Evolutionary conservation across 202 grass and related monocot species (phyloP), one percentile per base, ranked within the genome.

Genomic region (Panicum hallii): DNA sequence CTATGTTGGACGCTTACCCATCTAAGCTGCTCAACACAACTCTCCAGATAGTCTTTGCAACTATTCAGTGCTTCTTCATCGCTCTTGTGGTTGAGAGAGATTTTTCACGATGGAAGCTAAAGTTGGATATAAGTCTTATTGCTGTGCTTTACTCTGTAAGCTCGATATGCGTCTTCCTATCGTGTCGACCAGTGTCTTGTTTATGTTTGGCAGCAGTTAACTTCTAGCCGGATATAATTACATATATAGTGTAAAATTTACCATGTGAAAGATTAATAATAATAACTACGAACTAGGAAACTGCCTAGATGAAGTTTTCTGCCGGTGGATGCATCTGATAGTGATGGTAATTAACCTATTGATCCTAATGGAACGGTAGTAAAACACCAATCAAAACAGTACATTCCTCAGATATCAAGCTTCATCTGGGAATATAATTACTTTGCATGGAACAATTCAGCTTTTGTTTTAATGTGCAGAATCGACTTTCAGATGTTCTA

Each of bases 91-190:
- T 75, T 8, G 82, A 88, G 67, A 90, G 87, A 72, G 80, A 94
- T 61, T 86, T 94, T 20, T 94, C 89, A 7, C 36, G 43, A 10
- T 94, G 89, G 89, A 90, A 90, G 20, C 23, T 94, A 56, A 42
- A 69, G 0, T 60, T 88, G 23, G 78, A 88, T 19, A 11, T 81
- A 13, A 53, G 49, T 47, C 85, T 88, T 41, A 11, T 84, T 46
- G 68, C 92, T n/a, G 56, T 81, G 6, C 2, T 88, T 11, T 90
- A 92, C 36, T 72, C 26, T 11, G 90, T 94, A 86, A 80, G 86
- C 82, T 43, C 6, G 36, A 16, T 65, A 15, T 79, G 15, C 16
- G 3, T 52, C 5, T 85, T 14, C 26, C 15, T 17, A 52, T 5
- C 3, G 3, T 52, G 15, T 52, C 1, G 7, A 15, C 67, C 1